Evolutionary conservation across 2,329 filamentous ascomycete species (phyloP).

Genomic region (Zymoseptoria pseudotritici): DNA sequence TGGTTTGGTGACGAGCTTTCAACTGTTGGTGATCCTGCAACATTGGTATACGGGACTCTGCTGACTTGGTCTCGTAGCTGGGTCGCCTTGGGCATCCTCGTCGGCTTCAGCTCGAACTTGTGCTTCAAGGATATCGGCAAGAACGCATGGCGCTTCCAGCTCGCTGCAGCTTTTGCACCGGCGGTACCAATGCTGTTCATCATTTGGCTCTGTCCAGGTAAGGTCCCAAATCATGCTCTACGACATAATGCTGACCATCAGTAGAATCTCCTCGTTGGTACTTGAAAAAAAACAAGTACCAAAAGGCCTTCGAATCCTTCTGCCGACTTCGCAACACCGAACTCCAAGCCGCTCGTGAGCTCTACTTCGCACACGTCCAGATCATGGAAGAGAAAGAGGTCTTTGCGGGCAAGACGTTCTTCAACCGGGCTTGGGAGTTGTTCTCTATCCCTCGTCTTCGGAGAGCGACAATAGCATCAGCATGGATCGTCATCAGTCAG

Average conservation of each 20-base stretch:
- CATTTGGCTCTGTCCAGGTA: slow-evolving; percentile 41
- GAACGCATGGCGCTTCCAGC: slow-evolving; percentile 54
- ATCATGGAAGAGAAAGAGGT: slow-evolving; percentile 21
- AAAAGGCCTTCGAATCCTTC: slow-evolving; percentile 39
- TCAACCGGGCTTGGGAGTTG: slow-evolving; percentile 12
- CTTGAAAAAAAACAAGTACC: slow-evolving; percentile 19
- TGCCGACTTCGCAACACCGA: slow-evolving; percentile 24
- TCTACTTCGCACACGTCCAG: slow-evolving; percentile 24
- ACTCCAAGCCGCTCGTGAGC: slow-evolving; percentile 26
- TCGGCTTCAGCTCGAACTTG: slow-evolving; percentile 56
- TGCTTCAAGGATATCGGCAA: slow-evolving; percentile 46
- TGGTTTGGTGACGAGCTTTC: slow-evolving; percentile 27
- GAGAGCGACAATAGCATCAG: slow-evolving; percentile 17
- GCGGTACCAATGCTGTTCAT: slow-evolving; percentile 53
- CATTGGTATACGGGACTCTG: slow-evolving; percentile 56
- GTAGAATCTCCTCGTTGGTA: slow-evolving; percentile 23
- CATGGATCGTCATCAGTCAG: slow-evolving; percentile 17
- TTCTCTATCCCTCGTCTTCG: slow-evolving; percentile 21
- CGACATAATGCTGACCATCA: background rate
- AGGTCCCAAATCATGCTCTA: too few relatives aligned
- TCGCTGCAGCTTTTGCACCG: slow-evolving; percentile 59
- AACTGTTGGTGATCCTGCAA: slow-evolving; percentile 37
- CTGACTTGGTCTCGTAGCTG: slow-evolving; percentile 46
- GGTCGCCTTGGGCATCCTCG: slow-evolving; percentile 53
- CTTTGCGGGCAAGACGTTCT: slow-evolving; percentile 7